Evolutionary conservation across 305 asterid species (phyloP).

Genomic region (Fraxinus greggii): DNA sequence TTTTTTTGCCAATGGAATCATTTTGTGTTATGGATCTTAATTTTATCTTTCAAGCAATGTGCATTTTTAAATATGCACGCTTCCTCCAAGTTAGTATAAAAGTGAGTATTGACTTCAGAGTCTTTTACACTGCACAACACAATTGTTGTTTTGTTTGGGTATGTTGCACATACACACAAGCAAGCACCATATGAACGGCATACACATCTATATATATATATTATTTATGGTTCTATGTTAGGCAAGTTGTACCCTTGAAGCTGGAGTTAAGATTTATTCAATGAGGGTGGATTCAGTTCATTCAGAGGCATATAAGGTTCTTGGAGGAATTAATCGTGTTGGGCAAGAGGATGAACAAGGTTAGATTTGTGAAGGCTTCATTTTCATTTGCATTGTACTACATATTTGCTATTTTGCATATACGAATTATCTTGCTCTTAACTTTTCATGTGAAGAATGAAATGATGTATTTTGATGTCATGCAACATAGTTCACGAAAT

Average conservation of each 20-base stretch:
- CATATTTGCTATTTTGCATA: not conserved
- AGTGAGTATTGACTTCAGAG: not conserved
- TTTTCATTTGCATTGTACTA: slow-evolving; percentile 4
- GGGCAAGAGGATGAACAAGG: slow-evolving; percentile 83
- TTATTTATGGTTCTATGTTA: slow-evolving; percentile 26
- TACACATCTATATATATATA: not conserved
- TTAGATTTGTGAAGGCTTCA: slow-evolving; percentile 23
- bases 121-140: not conserved
- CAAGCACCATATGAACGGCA: not conserved
- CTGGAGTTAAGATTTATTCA: slow-evolving; percentile 97
- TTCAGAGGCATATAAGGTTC: slow-evolving; percentile 97
- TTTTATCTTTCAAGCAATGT: not conserved
- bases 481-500: not conserved
- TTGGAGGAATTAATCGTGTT: slow-evolving; percentile 95
- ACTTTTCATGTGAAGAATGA: not conserved
- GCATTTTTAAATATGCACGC: not conserved
- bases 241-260: slow-evolving; percentile 99
- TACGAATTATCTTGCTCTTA: not conserved
- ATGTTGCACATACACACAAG: not conserved
- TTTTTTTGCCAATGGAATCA: not conserved
- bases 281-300: slow-evolving; percentile 95
- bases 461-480: slow-evolving; percentile 11
- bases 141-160: not conserved
- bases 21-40: not conserved
- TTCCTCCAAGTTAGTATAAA: not conserved